Evolutionary conservation across 1,284 basidiomycete genomes (phyloP), one percentile per base, ranked within the genome.

Genomic region (Irpex sp.): DNA sequence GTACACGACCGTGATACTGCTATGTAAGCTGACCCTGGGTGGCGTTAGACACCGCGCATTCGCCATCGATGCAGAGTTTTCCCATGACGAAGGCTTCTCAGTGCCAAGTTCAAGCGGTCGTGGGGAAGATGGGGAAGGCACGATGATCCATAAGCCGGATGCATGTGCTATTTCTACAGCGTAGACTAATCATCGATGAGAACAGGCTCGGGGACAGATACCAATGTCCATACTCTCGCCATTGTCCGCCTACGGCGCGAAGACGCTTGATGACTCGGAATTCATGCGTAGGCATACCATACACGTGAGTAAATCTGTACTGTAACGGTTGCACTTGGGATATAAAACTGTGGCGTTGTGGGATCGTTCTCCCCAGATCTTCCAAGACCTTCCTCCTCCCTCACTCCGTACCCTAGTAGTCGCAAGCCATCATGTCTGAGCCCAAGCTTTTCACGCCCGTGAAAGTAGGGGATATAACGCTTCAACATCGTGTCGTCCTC

Each of bases 401-500:
- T 44, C 26, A 26, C 26, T 26, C 26, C 26, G 26, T 26, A 26
- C 26, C 34, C 52, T 37, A 26, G 49, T 19, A 55, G 36, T 44
- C 40, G 15, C 15, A 44, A 15, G 40, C 40, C 40, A 52, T 26
- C 60, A 70, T 68, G 69, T 66, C 69, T 37, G 49, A 65, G 57
- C 11, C 66, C 52, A 68, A 68, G 60, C 81, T 85, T 37, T 84
- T 84, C 70, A 73, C 75, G 55, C 82, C 84, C 8, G 67, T 79
- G 59, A 70, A 73, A 52, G 71, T 85, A 48, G 83, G 84, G n/a
- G 64, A 70, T 9, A 49, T 78, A 59, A 66, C 68, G 7, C 77
- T 85, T 49, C 61, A 73, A 55, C 80, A 84, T 65, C 77, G 83
- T 9, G 70, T 85, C 48, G 81, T 80, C 5, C 71, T 85, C 57